phyloP scores from a whole-genome alignment of 2,329 filamentous ascomycete species.

The Acrodontium crateriforme region DNA sequence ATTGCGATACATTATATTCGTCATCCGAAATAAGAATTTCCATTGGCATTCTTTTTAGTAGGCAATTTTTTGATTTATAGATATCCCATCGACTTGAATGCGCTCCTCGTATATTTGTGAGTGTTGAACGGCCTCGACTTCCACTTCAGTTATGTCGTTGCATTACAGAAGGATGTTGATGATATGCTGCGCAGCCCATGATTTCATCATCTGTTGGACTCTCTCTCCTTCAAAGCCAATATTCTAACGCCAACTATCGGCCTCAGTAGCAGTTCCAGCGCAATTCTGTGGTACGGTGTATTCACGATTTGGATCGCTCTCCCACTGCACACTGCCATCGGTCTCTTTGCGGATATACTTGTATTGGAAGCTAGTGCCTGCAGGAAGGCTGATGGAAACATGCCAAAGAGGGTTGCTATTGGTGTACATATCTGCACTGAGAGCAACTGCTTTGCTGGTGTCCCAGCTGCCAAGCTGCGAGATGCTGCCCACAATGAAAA shows the following conservation, averaged over 20 bases:
- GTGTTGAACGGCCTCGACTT: too few species aligned
- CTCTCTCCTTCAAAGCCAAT: too few species aligned
- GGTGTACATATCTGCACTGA: conserved; percentile 48
- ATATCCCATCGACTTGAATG: too few species aligned
- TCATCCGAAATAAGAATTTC: too few species aligned
- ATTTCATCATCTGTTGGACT: too few species aligned
- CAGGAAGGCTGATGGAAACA: conserved; percentile 39
- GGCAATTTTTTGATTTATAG: too few species aligned
- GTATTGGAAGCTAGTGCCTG: conserved; percentile 38
- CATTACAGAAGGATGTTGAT: too few species aligned
- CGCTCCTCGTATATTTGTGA: too few species aligned
- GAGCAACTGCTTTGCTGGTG: conserved; percentile 35
- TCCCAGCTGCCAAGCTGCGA: conserved; percentile 50
- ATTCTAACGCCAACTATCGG: conserved; percentile 30
- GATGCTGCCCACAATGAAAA: conserved; percentile 51
- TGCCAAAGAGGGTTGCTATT: conserved; percentile 48
- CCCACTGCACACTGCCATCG: conserved; percentile 47
- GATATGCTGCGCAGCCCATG: too few species aligned
- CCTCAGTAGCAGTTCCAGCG: conserved; percentile 21
- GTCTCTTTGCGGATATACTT: conserved; percentile 51
- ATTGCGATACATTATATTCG: too few species aligned
- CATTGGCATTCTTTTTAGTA: too few species aligned
- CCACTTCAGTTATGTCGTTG: too few species aligned
- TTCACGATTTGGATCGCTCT: conserved; percentile 39
- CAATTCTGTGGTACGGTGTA: conserved; percentile 29